Evolutionary conservation across 441 rosid species (phyloP).

Genomic region (Croton laevigatus): DNA sequence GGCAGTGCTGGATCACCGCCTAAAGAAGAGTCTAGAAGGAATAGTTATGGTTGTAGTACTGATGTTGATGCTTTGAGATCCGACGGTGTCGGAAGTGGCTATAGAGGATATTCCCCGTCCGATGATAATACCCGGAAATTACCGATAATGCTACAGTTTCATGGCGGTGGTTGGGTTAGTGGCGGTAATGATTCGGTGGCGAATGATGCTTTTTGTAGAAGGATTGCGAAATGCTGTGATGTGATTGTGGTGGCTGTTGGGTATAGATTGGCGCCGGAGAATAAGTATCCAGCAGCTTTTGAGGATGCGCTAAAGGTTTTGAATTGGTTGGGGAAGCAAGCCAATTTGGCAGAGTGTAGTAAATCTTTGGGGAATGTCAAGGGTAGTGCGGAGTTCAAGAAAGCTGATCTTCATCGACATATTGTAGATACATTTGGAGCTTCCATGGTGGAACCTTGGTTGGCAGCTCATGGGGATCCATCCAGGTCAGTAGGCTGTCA

Average conservation of each 20-base stretch:
- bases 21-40: constrained; percentile 46
- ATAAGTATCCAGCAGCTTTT: constrained; percentile 75
- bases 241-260: constrained; percentile 86
- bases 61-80: constrained; percentile 48
- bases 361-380: constrained; percentile 60
- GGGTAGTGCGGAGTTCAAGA: constrained; percentile 58
- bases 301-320: constrained; percentile 83
- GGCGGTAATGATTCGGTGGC: constrained; percentile 88
- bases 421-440: constrained; percentile 84
- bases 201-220: constrained; percentile 74
- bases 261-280: constrained; percentile 91
- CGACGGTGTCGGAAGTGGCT: constrained; percentile 31
- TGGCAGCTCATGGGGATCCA: constrained; percentile 92
- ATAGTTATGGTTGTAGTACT: constrained; percentile 46
- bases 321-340: constrained; percentile 91
- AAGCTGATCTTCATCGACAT: constrained; percentile 54
- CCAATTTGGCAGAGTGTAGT: constrained; percentile 83
- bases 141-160: constrained; percentile 86
- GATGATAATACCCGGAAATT: constrained; percentile 41
- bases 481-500: constrained; percentile 51
- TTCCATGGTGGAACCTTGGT: constrained; percentile 97
- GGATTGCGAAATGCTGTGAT: constrained; percentile 77
- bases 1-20: constrained; percentile 14
- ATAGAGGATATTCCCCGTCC: constrained; percentile 67
- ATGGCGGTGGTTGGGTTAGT: constrained; percentile 95